Evolutionary conservation across 2,329 filamentous ascomycete genomes (phyloP).

Genomic region (Botrytis sinoallii): DNA sequence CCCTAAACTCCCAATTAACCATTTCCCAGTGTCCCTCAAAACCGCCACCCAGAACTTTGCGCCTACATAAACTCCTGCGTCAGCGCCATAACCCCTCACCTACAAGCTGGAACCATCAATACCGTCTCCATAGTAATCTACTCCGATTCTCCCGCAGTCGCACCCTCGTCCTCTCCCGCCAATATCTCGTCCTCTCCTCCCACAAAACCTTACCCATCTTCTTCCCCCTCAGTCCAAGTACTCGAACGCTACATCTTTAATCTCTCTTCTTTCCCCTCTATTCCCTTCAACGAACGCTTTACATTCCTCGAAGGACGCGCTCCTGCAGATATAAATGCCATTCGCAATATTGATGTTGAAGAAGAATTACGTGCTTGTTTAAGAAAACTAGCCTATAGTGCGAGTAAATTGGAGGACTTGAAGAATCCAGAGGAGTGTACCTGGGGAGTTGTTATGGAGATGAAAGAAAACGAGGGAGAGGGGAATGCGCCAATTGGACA

Average conservation of each 20-base stretch:
- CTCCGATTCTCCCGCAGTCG: neutral
- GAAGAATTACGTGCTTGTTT: slow-evolving; percentile 71
- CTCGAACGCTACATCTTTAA: slow-evolving; percentile 46
- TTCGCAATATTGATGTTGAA: slow-evolving; percentile 61
- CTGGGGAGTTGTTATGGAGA: slow-evolving; percentile 73
- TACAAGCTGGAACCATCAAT: neutral
- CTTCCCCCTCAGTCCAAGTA: slow-evolving; percentile 25
- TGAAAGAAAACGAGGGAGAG: slow-evolving; percentile 53
- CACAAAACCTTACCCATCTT: slow-evolving; percentile 37
- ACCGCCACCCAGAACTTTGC: slow-evolving; percentile 66
- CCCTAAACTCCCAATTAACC: neutral
- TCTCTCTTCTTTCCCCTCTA: slow-evolving; percentile 40
- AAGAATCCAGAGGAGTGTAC: slow-evolving; percentile 59
- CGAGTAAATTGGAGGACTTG: slow-evolving; percentile 54
- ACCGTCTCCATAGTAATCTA: slow-evolving; percentile 40
- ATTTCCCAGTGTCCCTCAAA: slow-evolving; percentile 54
- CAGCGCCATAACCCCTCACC: slow-evolving; percentile 1
- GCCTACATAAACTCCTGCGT: slow-evolving; percentile 13
- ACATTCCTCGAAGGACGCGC: slow-evolving; percentile 37
- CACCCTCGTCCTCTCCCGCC: neutral
- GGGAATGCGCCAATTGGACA: slow-evolving; percentile 54
- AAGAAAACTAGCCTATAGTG: slow-evolving; percentile 58
- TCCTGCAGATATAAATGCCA: slow-evolving; percentile 19
- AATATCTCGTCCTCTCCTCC: slow-evolving; percentile 13
- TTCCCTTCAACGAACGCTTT: slow-evolving; percentile 38